These are phyloP conservation scores for Cryptococcus sp. DNA, from an alignment of 1,284 basidiomycete species.

Conservation along the genomic window DNA sequence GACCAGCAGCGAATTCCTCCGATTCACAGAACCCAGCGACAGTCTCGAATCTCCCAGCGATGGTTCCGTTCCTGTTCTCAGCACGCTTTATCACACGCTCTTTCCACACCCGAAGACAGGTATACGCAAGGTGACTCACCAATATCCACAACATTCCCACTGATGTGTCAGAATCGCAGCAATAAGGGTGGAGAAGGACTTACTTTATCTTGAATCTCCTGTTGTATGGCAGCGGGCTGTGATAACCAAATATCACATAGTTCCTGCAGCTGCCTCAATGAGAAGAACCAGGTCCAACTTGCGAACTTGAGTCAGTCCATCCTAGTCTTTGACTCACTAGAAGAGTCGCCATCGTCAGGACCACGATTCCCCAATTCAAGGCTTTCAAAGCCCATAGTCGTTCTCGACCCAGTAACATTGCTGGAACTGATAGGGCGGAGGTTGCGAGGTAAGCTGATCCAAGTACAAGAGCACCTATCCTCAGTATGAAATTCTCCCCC, in stretches of 20 bases:
- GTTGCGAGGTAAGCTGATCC: conserved; percentile 65
- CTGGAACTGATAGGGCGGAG: conserved; percentile 63
- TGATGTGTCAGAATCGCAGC: conserved; percentile 31
- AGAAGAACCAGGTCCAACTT: conserved; percentile 71
- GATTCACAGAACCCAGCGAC: conserved; percentile 59
- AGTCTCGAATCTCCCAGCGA: conserved; percentile 46
- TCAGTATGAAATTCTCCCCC: too few relatives aligned
- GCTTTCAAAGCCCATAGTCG: conserved; percentile 61
- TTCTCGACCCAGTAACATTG: conserved; percentile 61
- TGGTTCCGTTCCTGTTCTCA: conserved; percentile 50
- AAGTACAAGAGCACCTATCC: conserved; percentile 62
- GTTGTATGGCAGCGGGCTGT: conserved; percentile 53
- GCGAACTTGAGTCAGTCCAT: conserved; percentile 50
- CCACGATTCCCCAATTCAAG: conserved; percentile 64
- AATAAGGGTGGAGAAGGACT: background rate
- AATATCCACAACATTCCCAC: conserved; percentile 77
- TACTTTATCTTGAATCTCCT: conserved; percentile 55
- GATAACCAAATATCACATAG: conserved; percentile 59
- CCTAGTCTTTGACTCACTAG: conserved; percentile 6
- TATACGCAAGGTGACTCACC: conserved; percentile 10
- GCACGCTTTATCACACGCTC: background rate
- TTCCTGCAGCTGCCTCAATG: conserved; percentile 63
- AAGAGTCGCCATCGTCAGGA: conserved; percentile 50
- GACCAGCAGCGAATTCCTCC: conserved; percentile 52
- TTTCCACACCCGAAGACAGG: background rate